Conservation (phyloP, 768 basidiomycete genomes). For the Suillus weaverae region DNA sequence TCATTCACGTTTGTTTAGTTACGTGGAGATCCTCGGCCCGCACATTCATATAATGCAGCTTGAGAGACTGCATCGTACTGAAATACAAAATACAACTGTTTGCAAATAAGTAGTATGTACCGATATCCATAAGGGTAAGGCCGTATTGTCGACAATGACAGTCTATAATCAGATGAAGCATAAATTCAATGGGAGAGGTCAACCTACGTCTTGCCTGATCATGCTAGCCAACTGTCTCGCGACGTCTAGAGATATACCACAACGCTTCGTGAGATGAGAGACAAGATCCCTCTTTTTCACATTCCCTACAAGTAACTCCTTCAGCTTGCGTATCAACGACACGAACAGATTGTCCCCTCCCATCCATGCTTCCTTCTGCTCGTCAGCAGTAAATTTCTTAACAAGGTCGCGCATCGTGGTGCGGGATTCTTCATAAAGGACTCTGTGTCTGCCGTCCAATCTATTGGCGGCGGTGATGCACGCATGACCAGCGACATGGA, state of each 20-base stretch:
- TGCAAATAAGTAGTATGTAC: not conserved
- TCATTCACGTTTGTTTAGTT: not conserved
- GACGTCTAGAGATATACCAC: slow-evolving; percentile 21
- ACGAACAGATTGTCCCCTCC: slow-evolving; percentile 10
- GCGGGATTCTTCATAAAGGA: slow-evolving; percentile 24
- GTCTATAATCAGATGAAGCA: not conserved
- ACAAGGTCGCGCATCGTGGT: slow-evolving; percentile 18
- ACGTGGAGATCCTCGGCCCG: not conserved
- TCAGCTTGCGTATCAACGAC: slow-evolving; percentile 27
- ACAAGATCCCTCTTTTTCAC: slow-evolving; percentile 23
- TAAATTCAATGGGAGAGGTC: not conserved
- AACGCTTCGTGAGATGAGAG: slow-evolving; percentile 28
- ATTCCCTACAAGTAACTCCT: slow-evolving; percentile 19
- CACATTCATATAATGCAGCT: not conserved
- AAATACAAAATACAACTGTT: not conserved
- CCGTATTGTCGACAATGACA: not conserved
- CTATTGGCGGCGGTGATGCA: slow-evolving; percentile 35
- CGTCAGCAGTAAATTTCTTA: slow-evolving; percentile 4
- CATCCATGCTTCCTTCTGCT: too few relatives aligned
- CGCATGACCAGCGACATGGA: slow-evolving; percentile 31
- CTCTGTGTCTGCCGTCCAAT: slow-evolving; percentile 20
- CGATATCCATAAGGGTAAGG: not conserved
- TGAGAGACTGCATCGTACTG: not conserved
- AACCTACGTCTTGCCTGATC: not conserved
- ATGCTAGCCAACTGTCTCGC: slow-evolving; percentile 10